Evolutionary conservation across 768 basidiomycete genomes (phyloP).

Genomic region (Strobilomyces echinocephalus): DNA sequence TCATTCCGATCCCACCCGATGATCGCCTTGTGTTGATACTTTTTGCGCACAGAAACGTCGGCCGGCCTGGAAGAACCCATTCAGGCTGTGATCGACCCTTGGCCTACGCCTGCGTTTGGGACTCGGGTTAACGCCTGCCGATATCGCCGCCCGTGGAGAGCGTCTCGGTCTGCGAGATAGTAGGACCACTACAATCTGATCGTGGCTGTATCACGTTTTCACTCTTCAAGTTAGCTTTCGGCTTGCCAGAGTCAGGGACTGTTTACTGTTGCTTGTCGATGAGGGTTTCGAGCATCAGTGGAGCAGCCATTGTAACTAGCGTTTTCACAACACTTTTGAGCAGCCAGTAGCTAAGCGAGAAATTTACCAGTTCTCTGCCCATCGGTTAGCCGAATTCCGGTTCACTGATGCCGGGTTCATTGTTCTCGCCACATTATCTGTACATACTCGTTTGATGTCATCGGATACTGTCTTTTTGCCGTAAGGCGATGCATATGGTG

Average conservation of each 20-base stretch:
- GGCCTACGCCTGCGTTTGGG: background rate
- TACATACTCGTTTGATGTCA: background rate
- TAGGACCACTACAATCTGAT: background rate
- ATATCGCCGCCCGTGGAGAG: background rate
- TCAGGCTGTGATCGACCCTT: constrained; percentile 13
- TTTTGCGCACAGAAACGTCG: constrained; percentile 13
- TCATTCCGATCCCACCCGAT: constrained; percentile 8
- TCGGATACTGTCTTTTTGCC: background rate
- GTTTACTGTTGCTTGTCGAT: background rate
- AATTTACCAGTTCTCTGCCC: too few relatives aligned
- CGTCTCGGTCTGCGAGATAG: too few relatives aligned
- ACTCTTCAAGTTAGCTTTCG: background rate
- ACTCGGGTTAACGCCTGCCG: background rate
- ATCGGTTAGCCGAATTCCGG: too few relatives aligned
- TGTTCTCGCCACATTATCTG: background rate
- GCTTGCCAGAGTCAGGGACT: background rate
- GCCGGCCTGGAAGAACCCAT: constrained; percentile 3
- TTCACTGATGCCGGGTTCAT: too few relatives aligned
- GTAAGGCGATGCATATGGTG: background rate
- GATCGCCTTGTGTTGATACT: background rate
- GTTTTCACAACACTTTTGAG: too few relatives aligned
- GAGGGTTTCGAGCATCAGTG: too few relatives aligned
- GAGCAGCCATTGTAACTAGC: too few relatives aligned
- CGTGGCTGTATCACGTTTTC: background rate
- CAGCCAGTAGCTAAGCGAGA: too few relatives aligned